These are phyloP conservation scores for Ophiostoma himal-ulmi DNA, from an alignment of 2,329 filamentous ascomycete species.

Conservation along the genomic window DNA sequence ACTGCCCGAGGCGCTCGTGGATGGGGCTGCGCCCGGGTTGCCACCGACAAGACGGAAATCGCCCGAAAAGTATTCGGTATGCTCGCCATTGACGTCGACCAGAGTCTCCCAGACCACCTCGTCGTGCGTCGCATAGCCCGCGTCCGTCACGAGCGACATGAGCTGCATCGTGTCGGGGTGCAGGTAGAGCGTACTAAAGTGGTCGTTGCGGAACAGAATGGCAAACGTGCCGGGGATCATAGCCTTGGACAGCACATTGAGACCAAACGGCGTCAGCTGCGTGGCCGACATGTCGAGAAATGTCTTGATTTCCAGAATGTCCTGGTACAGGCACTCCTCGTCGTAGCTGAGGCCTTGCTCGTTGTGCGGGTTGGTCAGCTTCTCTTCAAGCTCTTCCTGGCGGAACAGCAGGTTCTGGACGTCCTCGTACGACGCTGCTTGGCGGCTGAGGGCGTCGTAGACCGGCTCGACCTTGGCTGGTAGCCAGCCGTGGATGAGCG, in stretches of 20 bases:
- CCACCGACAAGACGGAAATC: slow-evolving; percentile 83
- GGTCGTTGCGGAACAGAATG: slow-evolving; percentile 93
- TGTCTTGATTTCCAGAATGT: slow-evolving; percentile 75
- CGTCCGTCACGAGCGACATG: slow-evolving; percentile 83
- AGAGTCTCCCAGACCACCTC: slow-evolving; percentile 96
- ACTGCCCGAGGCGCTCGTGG: slow-evolving; percentile 40
- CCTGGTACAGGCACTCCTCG: slow-evolving; percentile 75
- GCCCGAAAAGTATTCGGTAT: slow-evolving; percentile 78
- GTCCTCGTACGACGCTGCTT: slow-evolving; percentile 82
- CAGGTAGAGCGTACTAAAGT: slow-evolving; percentile 90
- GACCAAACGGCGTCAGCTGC: slow-evolving; percentile 76
- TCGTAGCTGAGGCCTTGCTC: slow-evolving; percentile 55
- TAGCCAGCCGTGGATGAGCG: slow-evolving; percentile 89
- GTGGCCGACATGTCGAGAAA: slow-evolving; percentile 78
- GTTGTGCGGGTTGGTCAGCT: slow-evolving; percentile 49
- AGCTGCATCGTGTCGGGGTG: slow-evolving; percentile 72
- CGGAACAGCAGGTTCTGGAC: slow-evolving; percentile 82
- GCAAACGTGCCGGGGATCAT: slow-evolving; percentile 73
- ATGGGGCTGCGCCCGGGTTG: background rate
- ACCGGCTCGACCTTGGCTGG: slow-evolving; percentile 61
- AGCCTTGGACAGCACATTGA: slow-evolving; percentile 65
- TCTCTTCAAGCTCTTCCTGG: slow-evolving; percentile 81
- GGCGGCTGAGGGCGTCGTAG: slow-evolving; percentile 64
- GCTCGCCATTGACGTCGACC: slow-evolving; percentile 77
- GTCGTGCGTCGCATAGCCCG: slow-evolving; percentile 78